A percentile compares a stretch with the other conserved stretches of the same genome.
Conservation (phyloP, 495 filamentous ascomycete species). For the Penicillium odoratum region DNA sequence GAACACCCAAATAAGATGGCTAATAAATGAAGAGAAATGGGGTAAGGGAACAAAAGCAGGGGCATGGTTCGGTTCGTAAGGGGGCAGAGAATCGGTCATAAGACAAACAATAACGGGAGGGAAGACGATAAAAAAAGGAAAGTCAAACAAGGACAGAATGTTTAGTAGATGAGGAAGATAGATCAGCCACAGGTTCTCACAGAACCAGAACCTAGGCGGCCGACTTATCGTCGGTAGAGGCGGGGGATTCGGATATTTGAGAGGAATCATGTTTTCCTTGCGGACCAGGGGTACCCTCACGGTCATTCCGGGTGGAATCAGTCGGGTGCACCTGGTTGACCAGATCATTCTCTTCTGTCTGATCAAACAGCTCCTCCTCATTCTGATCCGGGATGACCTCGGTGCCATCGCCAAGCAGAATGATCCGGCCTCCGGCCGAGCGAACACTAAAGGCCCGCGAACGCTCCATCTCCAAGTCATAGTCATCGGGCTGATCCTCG, state of each 20-base stretch:
- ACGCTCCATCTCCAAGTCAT: conserved; percentile 78
- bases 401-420: conserved; percentile 90
- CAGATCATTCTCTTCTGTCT: conserved; percentile 74
- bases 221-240: conserved; percentile 45
- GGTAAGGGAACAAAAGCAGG: conserved; percentile 17
- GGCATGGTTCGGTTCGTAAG: conserved; percentile 24
- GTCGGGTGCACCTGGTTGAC: conserved; percentile 54
- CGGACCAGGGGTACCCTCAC: conserved; percentile 63
- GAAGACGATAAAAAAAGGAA: conserved; percentile 6
- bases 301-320: conserved; percentile 42
- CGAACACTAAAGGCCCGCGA: conserved; percentile 61
- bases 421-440: conserved; percentile 74
- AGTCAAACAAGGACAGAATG: conserved; percentile 22
- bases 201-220: conserved; percentile 20
- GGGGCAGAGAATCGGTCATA: conserved; percentile 19
- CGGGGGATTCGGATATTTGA: conserved; percentile 50
- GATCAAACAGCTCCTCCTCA: conserved; percentile 90
- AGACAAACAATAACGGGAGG: conserved; percentile 23
- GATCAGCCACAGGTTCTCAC: not conserved
- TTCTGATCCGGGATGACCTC: conserved; percentile 83
- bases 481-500: conserved; percentile 90
- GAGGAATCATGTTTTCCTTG: conserved; percentile 30
- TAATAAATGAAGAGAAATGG: conserved; percentile 14
- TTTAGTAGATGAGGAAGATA: conserved; percentile 17
- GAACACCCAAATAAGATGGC: conserved; percentile 11